Percentiles rank a stretch among this genome's conserved stretches.
Evolutionary conservation across 129 eudicot genomes (phyloP).

Genomic region (Flaveria trinervia): DNA sequence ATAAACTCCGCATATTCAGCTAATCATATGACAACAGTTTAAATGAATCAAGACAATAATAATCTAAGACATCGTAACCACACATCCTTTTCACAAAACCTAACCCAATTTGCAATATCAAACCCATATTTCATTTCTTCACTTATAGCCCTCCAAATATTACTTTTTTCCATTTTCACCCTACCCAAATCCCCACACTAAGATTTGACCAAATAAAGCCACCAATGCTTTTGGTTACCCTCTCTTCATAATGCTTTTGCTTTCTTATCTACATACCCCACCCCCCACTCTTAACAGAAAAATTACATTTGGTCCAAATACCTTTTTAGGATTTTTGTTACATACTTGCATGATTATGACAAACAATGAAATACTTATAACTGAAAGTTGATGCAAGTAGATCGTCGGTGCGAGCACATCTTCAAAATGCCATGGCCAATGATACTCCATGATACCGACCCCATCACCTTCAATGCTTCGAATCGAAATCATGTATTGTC

Average conservation of each 20-base stretch:
- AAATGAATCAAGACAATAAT: conserved; percentile 2
- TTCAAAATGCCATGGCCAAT: conserved; percentile 3
- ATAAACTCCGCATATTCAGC: neutral
- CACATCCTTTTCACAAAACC: conserved; percentile 19
- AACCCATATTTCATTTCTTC: neutral
- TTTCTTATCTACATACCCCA: conserved; percentile 1
- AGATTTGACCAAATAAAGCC: conserved; percentile 19
- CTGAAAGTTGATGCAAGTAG: conserved; percentile 18
- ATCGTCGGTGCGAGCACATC: conserved; percentile 28
- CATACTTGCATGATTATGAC: neutral
- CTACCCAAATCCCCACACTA: conserved; percentile 9
- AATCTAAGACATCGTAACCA: conserved; percentile 10
- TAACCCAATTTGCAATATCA: conserved; percentile 8
- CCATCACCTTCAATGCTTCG: conserved; percentile 4
- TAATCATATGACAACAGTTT: conserved; percentile 15
- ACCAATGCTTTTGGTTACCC: conserved; percentile 29
- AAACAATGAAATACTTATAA: conserved; percentile 16
- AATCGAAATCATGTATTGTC: neutral
- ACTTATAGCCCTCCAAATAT: conserved; percentile 12
- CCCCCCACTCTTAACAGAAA: neutral
- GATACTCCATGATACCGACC: conserved; percentile 24
- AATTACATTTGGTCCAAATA: neutral
- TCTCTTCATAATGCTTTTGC: conserved; percentile 29
- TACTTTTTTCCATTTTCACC: neutral
- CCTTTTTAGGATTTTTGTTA: neutral